Evolutionary conservation across 495 filamentous ascomycete species (phyloP).

Genomic region (Xylaria scruposa): DNA sequence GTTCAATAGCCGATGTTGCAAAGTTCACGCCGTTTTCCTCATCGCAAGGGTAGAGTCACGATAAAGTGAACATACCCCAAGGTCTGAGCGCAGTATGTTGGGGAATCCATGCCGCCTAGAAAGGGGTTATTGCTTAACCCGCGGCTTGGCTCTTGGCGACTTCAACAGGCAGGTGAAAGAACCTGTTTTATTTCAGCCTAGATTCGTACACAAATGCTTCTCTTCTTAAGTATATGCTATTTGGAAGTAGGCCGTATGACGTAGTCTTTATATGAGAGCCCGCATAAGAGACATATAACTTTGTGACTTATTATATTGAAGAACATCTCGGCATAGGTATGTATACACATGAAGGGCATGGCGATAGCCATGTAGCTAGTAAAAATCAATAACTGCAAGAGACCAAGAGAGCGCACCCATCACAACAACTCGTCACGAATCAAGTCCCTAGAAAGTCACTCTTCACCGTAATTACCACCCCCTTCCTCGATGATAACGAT

Average conservation of each 20-base stretch:
- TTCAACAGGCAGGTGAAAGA: neutral
- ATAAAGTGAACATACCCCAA: slow-evolving; percentile 11
- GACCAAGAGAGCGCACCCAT: neutral
- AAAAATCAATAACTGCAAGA: neutral
- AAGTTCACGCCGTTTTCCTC: neutral
- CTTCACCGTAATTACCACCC: neutral
- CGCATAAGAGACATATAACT: neutral
- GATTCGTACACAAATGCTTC: neutral
- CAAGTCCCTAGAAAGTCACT: neutral
- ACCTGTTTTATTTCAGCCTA: neutral
- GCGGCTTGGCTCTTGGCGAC: slow-evolving; percentile 6
- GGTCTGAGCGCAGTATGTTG: neutral
- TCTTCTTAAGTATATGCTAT: neutral
- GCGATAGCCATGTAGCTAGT: neutral
- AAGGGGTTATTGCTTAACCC: slow-evolving; percentile 7
- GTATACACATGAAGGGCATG: neutral
- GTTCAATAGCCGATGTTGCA: neutral
- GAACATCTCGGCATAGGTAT: neutral
- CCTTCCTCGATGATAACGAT: neutral
- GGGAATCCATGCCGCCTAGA: slow-evolving; percentile 16
- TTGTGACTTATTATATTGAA: neutral
- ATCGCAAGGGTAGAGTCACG: neutral
- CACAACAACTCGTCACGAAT: no score
- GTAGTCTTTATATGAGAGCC: neutral
- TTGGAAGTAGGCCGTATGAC: neutral